Base-by-base conservation (phyloP, 176 grass and related monocot genomes). In the Paspalum notatum region DNA sequence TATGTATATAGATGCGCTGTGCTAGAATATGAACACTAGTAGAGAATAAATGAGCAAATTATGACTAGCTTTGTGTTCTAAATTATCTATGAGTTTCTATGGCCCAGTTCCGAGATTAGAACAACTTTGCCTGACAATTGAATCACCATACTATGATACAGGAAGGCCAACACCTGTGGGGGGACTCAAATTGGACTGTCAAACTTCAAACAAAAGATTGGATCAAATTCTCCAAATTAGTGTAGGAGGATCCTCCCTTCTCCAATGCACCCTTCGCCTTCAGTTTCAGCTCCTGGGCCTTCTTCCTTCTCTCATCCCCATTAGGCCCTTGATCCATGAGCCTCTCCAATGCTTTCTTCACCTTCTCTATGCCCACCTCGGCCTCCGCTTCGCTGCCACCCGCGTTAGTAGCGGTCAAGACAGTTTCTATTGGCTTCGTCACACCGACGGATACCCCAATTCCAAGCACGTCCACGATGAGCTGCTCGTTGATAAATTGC, bases 401-500 rank as follows among this genome's bases (percentile, higher is more conserved):
- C 10, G 13, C 4, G 6, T 62, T 56, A 26, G 46, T 12, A 9
- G 87, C 71, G 0, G 77, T 85, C 20, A 84, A 52, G 4, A 84
- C 1, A 52, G 76, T 82, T n/a, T 87, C 60, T 2, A 44, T 75
- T 0, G 88, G 82, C 62, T 56, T 86, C 1, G 75, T 68, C 45
- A 87, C 88, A 9, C 94, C 94, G 6, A 97, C 60, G 37, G 84
- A 68, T 14, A 97, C 91, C 22, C 87, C 89, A 1, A 94, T 68
- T 4, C 85, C 58, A 39, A 97, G 84, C 64, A 97, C 79, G 38
- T 94, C 82, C 7, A 97, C 84, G 50, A 91, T 78, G 74, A 97
- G 79, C 80, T 65, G 85, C 89, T 94, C 78, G 25, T 94, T 97
- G 50, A 97, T 37, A 40, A 97, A 97, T 20, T 97, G 94, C 59